Evolutionary conservation across 345 rosid genomes (phyloP).

Genomic region (Toxicodendron radicans): DNA sequence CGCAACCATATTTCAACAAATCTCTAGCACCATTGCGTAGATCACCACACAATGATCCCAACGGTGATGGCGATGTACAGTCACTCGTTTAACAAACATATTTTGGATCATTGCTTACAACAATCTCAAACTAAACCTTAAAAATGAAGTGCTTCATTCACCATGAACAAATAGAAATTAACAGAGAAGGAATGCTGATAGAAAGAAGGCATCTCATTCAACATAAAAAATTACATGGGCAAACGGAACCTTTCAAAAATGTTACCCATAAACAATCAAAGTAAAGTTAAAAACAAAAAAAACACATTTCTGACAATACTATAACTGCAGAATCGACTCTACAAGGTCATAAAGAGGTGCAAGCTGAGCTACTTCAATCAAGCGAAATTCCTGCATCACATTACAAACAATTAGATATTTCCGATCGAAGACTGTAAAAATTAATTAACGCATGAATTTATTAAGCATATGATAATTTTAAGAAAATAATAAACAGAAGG

Average conservation of each 20-base stretch:
- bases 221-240: background rate
- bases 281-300: background rate
- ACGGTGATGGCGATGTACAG: too few relatives aligned
- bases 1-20: too few relatives aligned
- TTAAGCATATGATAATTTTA: too few relatives aligned
- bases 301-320: conserved; percentile 8
- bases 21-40: too few relatives aligned
- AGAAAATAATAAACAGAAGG: too few relatives aligned
- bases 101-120: too few relatives aligned
- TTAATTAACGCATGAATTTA: background rate
- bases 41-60: too few relatives aligned
- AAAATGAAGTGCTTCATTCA: too few relatives aligned
- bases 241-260: conserved; percentile 18
- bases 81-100: too few relatives aligned
- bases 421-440: background rate
- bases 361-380: conserved; percentile 60
- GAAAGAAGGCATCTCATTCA: background rate
- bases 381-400: conserved; percentile 57
- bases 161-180: too few relatives aligned
- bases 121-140: too few relatives aligned
- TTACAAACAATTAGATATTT: background rate
- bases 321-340: conserved; percentile 59
- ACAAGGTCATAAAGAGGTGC: conserved; percentile 66
- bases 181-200: background rate
- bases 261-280: background rate